Evolutionary conservation across 495 filamentous ascomycete species (phyloP), one percentile per base, ranked within the genome.

Genomic region (Podospora australis): DNA sequence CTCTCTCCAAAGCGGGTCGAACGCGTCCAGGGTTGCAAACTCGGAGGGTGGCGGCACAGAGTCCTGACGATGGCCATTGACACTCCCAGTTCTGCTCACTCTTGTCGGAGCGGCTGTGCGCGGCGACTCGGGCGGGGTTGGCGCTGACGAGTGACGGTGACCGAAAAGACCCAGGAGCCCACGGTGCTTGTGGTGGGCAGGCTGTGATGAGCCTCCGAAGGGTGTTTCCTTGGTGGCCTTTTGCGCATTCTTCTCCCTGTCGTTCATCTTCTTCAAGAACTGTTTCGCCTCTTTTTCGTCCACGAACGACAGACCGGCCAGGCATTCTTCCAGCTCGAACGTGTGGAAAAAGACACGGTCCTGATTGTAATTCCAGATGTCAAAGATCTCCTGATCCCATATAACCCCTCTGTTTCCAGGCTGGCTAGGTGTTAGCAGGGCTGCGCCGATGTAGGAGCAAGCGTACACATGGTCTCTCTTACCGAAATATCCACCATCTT

Each of bases 351-450:
- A 98, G 25, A 85, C 88, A 40, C 92, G 84, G 63, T 98, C 94
- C 58, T 92, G 88, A 62, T 96, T 92, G 69, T 97, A 98, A 29
- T 75, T 76, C 72, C 95, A 97, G 38, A 81, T 84, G 44, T 98
- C 90, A 64, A 90, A 97, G 55, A 97, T 84, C 65, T 98, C 92
- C 69, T 96, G 90, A 62, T 98, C 92, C 92, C 92, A 98, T 56
- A 98, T 84, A 21, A 98, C 94, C 40, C 94, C 92, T 56, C 84
- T 80, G 65, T 80, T 82, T 38, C 85, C 73, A 26, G 86, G 78
- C 88, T 95, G 57, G 38, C 16, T 11, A 39, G 11, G 38, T 38
- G 63, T 71, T 44, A 57, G 52, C 43, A 13, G 41, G 22, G 19
- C n/a, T n/a, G n/a, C 8, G 19, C 5, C 20, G 30, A 10, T n/a